phyloP scores from a whole-genome alignment of 148 eudicot genomes.

The Cornus kousa region DNA sequence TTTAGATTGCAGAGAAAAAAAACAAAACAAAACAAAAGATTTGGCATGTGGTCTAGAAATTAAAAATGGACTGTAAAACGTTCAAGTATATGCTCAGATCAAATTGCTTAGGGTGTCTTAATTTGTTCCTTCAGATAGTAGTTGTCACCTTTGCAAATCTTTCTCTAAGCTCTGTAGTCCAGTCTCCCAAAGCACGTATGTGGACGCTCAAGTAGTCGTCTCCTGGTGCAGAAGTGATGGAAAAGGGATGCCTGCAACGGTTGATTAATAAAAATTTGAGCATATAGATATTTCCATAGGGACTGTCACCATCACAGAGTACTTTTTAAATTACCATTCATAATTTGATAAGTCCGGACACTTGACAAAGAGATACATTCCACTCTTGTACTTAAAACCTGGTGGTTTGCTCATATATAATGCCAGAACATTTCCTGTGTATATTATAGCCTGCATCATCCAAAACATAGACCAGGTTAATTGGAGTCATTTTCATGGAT shows the following conservation, averaged over 20 bases:
- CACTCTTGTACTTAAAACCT: constrained; percentile 89
- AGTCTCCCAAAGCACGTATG: constrained; percentile 83
- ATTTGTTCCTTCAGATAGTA: neutral
- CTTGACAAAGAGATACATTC: constrained; percentile 93
- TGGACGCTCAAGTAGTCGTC: constrained; percentile 89
- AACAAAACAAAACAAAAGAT: neutral
- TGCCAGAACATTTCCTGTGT: constrained; percentile 85
- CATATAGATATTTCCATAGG: neutral
- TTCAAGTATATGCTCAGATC: neutral
- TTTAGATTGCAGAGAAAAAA: constrained; percentile 2
- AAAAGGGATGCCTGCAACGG: constrained; percentile 81
- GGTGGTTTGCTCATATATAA: constrained; percentile 85
- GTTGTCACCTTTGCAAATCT: constrained; percentile 60
- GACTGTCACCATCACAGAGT: neutral
- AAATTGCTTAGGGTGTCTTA: too few relatives aligned
- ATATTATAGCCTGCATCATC: constrained; percentile 68
- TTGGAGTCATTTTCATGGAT: neutral
- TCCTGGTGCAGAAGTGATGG: constrained; percentile 93
- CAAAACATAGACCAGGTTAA: neutral
- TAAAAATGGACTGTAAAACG: too few relatives aligned
- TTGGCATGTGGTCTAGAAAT: neutral
- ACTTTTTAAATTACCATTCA: constrained; percentile 59
- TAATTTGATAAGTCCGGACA: constrained; percentile 82
- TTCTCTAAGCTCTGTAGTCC: constrained; percentile 79
- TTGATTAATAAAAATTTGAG: neutral